Conservation (phyloP, 441 rosid species). For the Populus tomentosa region DNA sequence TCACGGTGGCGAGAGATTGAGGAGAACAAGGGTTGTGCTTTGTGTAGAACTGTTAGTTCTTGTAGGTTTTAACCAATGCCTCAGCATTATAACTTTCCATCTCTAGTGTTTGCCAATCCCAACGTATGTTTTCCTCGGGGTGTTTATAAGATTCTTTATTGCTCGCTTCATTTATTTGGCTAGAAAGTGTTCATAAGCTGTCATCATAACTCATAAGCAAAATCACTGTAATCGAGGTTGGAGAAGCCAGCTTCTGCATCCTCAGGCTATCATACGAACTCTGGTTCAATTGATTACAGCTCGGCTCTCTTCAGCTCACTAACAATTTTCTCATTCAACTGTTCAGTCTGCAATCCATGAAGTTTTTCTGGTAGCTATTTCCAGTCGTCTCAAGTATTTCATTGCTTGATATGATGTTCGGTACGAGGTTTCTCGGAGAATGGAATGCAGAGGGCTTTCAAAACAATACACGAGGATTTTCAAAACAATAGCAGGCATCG, state of each 20-base stretch:
- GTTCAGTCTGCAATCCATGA: background rate
- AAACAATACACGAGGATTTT: too few species aligned
- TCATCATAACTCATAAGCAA: background rate
- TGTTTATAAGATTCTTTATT: slow-evolving; percentile 1
- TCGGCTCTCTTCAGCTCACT: background rate
- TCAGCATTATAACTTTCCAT: background rate
- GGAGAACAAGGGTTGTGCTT: background rate
- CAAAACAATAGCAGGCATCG: too few species aligned
- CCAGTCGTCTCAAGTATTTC: too few species aligned
- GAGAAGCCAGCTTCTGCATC: background rate
- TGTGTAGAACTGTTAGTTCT: background rate
- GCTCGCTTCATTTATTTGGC: slow-evolving; percentile 8
- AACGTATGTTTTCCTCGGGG: background rate
- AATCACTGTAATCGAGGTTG: background rate
- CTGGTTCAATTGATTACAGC: background rate
- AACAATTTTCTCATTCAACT: background rate
- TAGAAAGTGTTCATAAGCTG: slow-evolving; percentile 4
- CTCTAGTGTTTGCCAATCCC: background rate
- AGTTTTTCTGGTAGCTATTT: background rate
- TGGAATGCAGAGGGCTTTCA: too few species aligned
- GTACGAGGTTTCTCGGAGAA: too few species aligned
- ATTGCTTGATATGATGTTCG: too few species aligned
- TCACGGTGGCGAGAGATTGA: background rate
- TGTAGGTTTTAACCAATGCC: background rate
- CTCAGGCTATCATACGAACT: background rate